Evolutionary conservation across 495 filamentous ascomycete genomes (phyloP).

Genomic region (Beverwykella pulmonaria): DNA sequence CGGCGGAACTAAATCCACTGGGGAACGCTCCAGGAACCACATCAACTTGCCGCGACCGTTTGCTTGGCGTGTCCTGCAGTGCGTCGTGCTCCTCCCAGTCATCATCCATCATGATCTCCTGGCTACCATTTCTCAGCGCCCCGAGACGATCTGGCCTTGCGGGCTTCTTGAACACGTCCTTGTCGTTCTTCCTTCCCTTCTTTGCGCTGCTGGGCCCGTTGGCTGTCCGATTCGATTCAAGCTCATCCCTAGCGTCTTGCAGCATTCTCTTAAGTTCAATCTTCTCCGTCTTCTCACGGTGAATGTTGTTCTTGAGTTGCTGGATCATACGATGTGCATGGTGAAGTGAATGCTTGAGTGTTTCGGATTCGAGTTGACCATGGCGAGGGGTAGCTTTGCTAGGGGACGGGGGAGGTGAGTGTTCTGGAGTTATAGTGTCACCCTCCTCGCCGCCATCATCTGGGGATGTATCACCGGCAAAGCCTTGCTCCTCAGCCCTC

Average conservation of each 20-base stretch:
- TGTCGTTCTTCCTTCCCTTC: slow-evolving; percentile 69
- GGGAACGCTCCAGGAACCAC: slow-evolving; percentile 46
- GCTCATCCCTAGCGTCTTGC: slow-evolving; percentile 91
- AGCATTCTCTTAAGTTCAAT: slow-evolving; percentile 92
- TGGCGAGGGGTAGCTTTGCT: slow-evolving; percentile 89
- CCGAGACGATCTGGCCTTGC: slow-evolving; percentile 73
- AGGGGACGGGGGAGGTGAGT: slow-evolving; percentile 87
- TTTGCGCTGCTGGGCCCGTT: slow-evolving; percentile 53
- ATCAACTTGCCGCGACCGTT: slow-evolving; percentile 32
- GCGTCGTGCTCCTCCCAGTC: slow-evolving; percentile 81
- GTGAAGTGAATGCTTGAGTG: slow-evolving; percentile 85
- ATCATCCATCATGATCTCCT: slow-evolving; percentile 73
- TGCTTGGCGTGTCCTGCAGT: slow-evolving; percentile 54
- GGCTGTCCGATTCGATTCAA: slow-evolving; percentile 69
- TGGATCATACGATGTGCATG: slow-evolving; percentile 97
- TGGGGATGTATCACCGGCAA: slow-evolving; percentile 53
- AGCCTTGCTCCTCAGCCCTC: slow-evolving; percentile 64
- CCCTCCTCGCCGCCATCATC: slow-evolving; percentile 66
- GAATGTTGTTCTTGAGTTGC: slow-evolving; percentile 87
- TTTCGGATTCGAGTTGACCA: slow-evolving; percentile 88
- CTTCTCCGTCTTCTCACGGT: slow-evolving; percentile 97
- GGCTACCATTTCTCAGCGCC: slow-evolving; percentile 69
- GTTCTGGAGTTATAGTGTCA: slow-evolving; percentile 77
- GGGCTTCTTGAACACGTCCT: slow-evolving; percentile 75
- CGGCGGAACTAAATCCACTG: slow-evolving; percentile 46